Evolutionary conservation across 345 rosid genomes (phyloP).

Genomic region (Arabis alpina): DNA sequence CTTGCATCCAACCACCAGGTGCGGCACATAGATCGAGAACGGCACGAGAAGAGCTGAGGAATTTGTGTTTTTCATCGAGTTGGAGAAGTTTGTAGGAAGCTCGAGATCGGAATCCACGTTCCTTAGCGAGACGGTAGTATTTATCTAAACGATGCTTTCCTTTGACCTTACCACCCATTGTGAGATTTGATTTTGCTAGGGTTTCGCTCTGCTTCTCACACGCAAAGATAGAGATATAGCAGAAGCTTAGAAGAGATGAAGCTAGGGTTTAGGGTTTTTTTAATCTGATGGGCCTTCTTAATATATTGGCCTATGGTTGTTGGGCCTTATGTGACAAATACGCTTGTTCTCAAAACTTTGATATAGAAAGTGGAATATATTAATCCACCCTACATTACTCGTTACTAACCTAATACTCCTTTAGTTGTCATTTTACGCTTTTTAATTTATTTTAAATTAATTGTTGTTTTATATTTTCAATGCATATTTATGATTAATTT

Average conservation of each 20-base stretch:
- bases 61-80: conserved; percentile 68
- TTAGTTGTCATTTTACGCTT: too few species aligned
- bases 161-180: conserved; percentile 76
- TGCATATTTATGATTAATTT: too few species aligned
- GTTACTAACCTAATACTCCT: too few species aligned
- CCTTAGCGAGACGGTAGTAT: conserved; percentile 79
- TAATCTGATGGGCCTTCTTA: not conserved
- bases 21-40: conserved; percentile 98
- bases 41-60: conserved; percentile 66
- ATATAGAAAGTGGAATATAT: too few species aligned
- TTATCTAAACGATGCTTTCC: conserved; percentile 89
- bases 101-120: conserved; percentile 92
- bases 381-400: too few species aligned
- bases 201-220: not conserved
- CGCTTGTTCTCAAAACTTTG: too few species aligned
- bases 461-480: too few species aligned
- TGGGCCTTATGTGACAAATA: too few species aligned
- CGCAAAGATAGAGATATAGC: not conserved
- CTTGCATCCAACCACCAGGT: conserved; percentile 99
- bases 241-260: too few species aligned
- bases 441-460: too few species aligned
- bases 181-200: not conserved
- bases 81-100: conserved; percentile 92
- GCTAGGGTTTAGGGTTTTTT: conserved; percentile 36
- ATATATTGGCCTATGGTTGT: too few species aligned